These are phyloP conservation scores for Vanrija sp. DNA, from an alignment of 1,284 basidiomycete genomes.

Conservation along the genomic window DNA sequence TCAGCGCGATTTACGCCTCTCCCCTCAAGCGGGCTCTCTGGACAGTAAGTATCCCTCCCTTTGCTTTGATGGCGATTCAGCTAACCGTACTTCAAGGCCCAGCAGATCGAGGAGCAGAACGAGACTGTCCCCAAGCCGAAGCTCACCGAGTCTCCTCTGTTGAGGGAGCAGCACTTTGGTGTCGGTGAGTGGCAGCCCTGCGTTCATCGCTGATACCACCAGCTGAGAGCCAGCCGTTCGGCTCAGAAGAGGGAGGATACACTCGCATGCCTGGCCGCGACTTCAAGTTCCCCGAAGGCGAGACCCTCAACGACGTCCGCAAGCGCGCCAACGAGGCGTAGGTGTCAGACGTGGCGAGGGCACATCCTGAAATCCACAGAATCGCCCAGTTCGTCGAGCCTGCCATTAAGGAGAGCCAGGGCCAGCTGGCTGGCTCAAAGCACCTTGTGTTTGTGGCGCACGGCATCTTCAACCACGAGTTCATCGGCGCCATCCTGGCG, in stretches of 20 bases:
- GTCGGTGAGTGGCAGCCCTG: slow-evolving; percentile 21
- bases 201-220: neutral
- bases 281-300: slow-evolving; percentile 43
- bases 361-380: slow-evolving; percentile 15
- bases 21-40: slow-evolving; percentile 67
- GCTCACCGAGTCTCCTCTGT: slow-evolving; percentile 31
- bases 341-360: slow-evolving; percentile 9
- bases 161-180: slow-evolving; percentile 49
- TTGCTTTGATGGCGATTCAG: neutral
- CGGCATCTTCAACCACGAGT: slow-evolving; percentile 50
- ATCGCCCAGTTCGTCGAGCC: slow-evolving; percentile 44
- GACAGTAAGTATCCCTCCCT: slow-evolving; percentile 31
- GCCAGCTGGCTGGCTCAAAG: slow-evolving; percentile 16
- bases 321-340: slow-evolving; percentile 44
- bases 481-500: slow-evolving; percentile 40
- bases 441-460: slow-evolving; percentile 48
- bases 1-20: slow-evolving; percentile 72
- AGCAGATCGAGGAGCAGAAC: slow-evolving; percentile 45
- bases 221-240: slow-evolving; percentile 43
- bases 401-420: slow-evolving; percentile 26
- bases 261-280: slow-evolving; percentile 33
- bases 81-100: too few relatives aligned
- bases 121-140: slow-evolving; percentile 28
- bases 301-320: slow-evolving; percentile 46
- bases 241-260: slow-evolving; percentile 28